These are phyloP conservation scores for Hypoxylon rubiginosum DNA, from an alignment of 2,329 filamentous ascomycete genomes.

Conservation along the genomic window DNA sequence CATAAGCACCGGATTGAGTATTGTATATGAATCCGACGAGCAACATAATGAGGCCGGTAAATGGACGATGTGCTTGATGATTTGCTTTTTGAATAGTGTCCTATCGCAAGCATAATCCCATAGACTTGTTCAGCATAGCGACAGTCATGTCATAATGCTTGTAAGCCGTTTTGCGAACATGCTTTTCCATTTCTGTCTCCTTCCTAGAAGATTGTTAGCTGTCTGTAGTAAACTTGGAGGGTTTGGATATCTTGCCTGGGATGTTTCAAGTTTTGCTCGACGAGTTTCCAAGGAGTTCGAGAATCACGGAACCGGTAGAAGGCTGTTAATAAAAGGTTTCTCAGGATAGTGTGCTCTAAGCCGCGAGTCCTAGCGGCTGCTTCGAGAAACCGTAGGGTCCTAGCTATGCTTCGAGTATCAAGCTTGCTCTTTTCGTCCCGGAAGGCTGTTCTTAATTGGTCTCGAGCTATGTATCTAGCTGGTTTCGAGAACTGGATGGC, in stretches of 20 bases:
- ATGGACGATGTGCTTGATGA: conserved; percentile 15
- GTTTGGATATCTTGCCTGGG: conserved; percentile 22
- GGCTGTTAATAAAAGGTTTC: conserved; percentile 72
- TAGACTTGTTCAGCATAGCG: conserved; percentile 79
- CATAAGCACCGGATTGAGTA: conserved; percentile 4
- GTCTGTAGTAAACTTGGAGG: conserved; percentile 1
- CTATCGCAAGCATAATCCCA: conserved; percentile 74
- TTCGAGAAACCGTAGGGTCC: conserved; percentile 78
- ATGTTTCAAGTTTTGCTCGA: conserved; percentile 29
- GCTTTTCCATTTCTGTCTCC: conserved; percentile 32
- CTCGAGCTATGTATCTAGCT: conserved; percentile 71
- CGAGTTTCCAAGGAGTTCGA: conserved; percentile 48
- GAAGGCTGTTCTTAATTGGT: conserved; percentile 72
- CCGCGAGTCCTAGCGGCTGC: conserved; percentile 74
- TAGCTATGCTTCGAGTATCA: conserved; percentile 66
- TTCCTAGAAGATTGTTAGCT: conserved; percentile 40
- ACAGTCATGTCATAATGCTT: conserved; percentile 77
- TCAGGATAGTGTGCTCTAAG: conserved; percentile 79
- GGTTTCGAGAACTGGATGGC: conserved; percentile 80
- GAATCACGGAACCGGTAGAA: conserved; percentile 55
- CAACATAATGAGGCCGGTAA: conserved; percentile 17
- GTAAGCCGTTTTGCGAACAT: conserved; percentile 57
- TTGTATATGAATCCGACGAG: conserved; percentile 4
- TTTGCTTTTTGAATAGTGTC: conserved; percentile 26
- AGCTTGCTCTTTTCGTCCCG: conserved; percentile 61